Percentiles rank a stretch among this genome's conserved stretches.
Evolutionary conservation across 768 basidiomycete species (phyloP).

Genomic region (Hygrophorus russula): DNA sequence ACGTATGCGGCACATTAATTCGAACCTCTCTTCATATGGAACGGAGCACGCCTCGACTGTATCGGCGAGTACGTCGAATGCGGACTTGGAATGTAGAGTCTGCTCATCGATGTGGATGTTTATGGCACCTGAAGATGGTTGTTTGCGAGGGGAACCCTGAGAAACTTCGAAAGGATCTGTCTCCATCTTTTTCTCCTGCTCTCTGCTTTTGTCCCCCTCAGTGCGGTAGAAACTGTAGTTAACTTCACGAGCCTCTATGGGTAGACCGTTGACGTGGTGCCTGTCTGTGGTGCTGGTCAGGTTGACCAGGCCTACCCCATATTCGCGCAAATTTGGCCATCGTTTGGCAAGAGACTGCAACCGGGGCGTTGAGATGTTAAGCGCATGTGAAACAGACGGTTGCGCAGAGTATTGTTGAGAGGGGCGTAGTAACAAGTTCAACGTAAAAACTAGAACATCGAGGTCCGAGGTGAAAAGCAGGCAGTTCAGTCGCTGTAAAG

Average conservation of each 20-base stretch:
- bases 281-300: constrained; percentile 47
- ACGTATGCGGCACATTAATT: constrained; percentile 79
- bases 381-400: constrained; percentile 69
- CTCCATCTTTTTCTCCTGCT: constrained; percentile 37
- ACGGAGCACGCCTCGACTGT: constrained; percentile 54
- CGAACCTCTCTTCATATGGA: constrained; percentile 77
- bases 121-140: constrained; percentile 38
- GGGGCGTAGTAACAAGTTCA: constrained; percentile 83
- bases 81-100: constrained; percentile 43
- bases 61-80: constrained; percentile 68
- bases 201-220: constrained; percentile 25
- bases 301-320: constrained; percentile 66
- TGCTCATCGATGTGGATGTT: constrained; percentile 53
- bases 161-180: constrained; percentile 29
- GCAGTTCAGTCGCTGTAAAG: constrained; percentile 71
- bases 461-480: constrained; percentile 83
- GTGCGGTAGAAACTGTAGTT: constrained; percentile 74
- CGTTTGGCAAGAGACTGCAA: constrained; percentile 76
- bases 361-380: constrained; percentile 73
- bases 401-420: constrained; percentile 91
- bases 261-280: constrained; percentile 48
- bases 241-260: constrained; percentile 66
- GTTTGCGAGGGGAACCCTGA: constrained; percentile 39
- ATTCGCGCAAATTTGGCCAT: constrained; percentile 76
- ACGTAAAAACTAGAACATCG: constrained; percentile 72